A percentile compares a stretch with the other conserved stretches of the same genome.
These are phyloP conservation scores for Daldinia vernicosa DNA, from an alignment of 495 filamentous ascomycete genomes.

Conservation along the genomic window DNA sequence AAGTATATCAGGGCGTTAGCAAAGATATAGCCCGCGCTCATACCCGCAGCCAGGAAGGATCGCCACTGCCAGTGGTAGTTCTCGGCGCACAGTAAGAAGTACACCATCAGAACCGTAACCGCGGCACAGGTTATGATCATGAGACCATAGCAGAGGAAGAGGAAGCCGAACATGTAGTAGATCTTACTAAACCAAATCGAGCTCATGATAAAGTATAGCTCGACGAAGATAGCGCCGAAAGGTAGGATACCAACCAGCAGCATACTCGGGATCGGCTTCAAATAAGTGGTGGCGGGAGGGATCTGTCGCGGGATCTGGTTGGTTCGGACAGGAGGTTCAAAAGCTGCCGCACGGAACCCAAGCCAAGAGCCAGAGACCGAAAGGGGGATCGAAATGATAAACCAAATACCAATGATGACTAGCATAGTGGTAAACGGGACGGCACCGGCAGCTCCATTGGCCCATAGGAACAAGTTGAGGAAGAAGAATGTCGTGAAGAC, in stretches of 20 bases:
- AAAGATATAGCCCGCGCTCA: conserved; percentile 90
- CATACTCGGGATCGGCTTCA: conserved; percentile 86
- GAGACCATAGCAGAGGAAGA: conserved; percentile 95
- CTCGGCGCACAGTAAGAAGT: conserved; percentile 93
- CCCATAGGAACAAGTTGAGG: conserved; percentile 96
- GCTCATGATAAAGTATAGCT: conserved; percentile 98
- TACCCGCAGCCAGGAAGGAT: conserved; percentile 86
- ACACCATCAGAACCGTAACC: conserved; percentile 90
- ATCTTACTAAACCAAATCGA: conserved; percentile 97
- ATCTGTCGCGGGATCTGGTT: conserved; percentile 99
- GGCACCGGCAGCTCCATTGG: conserved; percentile 85
- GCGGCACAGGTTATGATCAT: conserved; percentile 97
- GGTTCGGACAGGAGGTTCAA: conserved; percentile 85
- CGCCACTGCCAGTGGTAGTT: conserved; percentile 99
- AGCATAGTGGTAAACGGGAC: conserved; percentile 98
- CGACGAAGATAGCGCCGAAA: conserved; percentile 95
- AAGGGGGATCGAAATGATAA: conserved; percentile 91
- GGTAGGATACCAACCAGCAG: conserved; percentile 89
- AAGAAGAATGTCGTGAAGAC: conserved; percentile 92
- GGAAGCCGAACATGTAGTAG: conserved; percentile 99
- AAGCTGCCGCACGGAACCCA: conserved; percentile 72
- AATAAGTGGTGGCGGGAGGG: conserved; percentile 79
- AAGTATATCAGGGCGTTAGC: conserved; percentile 87
- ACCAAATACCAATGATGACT: conserved; percentile 92
- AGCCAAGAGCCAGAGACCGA: conserved; percentile 92